Evolutionary conservation across 768 basidiomycete species (phyloP), one percentile per base, ranked within the genome.

Genomic region (Scleroderma citrinum): DNA sequence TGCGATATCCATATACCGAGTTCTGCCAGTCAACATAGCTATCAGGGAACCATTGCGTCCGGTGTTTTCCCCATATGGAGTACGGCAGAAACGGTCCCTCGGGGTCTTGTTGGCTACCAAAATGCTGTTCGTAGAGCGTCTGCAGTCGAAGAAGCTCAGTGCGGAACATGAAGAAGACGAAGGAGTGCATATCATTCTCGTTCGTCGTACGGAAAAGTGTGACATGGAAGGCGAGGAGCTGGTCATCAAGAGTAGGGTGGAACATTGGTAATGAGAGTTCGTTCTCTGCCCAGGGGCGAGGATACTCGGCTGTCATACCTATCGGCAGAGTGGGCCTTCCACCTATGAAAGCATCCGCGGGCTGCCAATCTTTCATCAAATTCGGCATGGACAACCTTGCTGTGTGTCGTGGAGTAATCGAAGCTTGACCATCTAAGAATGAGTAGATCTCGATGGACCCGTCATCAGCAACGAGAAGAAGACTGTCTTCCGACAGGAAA

Each of bases 21-120:
- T 78, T 74, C 58, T 80, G 76, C 77, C 77, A 78, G 56, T 81
- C 76, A 5, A 74, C 76, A 56, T 68, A 73, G 37, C 75, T 56
- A 54, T 77, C 76, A 47, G 70, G 67, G 53, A 80, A 80, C 78
- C 79, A 80, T 11, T 78, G 72, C 8, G 78, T 78, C 54, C 66
- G 72, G 30, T 61, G 58, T 2, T 76, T 75, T 12, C 78, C 79
- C 78, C 79, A 80, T 17, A 65, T 62, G 7, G 72, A 67, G 77
- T 77, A 80, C 3, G 73, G 68, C 26, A 77, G 58, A 7, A 7
- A 32, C 20, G 60, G 54, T 35, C 35, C 53, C 19, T 52, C 55
- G 20, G 31, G 34, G 8, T 29, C 36, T n/a, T 43, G 37, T 13
- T 20, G 40, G 1, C 16, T 19, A 30, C 37, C 38, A 48, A 36